Evolutionary conservation across 202 grass and related monocot genomes (phyloP).

Genomic region (Schoenoplectus triqueter): DNA sequence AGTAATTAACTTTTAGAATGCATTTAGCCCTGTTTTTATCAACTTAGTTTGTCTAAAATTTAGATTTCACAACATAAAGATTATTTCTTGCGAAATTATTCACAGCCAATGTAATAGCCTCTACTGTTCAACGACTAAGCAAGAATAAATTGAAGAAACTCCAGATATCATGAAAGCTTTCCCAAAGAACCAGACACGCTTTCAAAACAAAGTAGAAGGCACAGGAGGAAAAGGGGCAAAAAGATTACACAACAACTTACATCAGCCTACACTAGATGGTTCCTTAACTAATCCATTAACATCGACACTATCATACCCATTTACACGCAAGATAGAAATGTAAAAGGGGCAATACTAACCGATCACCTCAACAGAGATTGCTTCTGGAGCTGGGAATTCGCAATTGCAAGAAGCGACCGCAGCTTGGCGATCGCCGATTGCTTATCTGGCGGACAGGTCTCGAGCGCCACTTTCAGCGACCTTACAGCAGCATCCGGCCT

Average conservation of each 20-base stretch:
- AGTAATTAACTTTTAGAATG: background rate
- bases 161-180: background rate
- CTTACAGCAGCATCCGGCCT: constrained; percentile 61
- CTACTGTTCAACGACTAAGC: too few relatives aligned
- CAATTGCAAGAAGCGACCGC: constrained; percentile 75
- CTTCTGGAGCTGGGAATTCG: constrained; percentile 79
- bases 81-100: background rate
- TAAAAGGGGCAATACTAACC: too few relatives aligned
- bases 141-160: background rate
- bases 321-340: too few relatives aligned
- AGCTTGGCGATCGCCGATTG: constrained; percentile 69
- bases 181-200: background rate
- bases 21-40: background rate
- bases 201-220: too few relatives aligned
- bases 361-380: constrained; percentile 6
- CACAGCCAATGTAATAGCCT: background rate
- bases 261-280: background rate
- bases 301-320: too few relatives aligned
- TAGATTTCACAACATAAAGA: background rate
- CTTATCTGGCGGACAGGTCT: constrained; percentile 86
- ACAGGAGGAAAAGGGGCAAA: too few relatives aligned
- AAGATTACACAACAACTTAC: too few relatives aligned
- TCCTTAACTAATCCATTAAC: background rate
- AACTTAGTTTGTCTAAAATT: background rate
- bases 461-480: constrained; percentile 71